Base-by-base conservation (phyloP, 202 grass and related monocot species). In the Panicum virgatum region DNA sequence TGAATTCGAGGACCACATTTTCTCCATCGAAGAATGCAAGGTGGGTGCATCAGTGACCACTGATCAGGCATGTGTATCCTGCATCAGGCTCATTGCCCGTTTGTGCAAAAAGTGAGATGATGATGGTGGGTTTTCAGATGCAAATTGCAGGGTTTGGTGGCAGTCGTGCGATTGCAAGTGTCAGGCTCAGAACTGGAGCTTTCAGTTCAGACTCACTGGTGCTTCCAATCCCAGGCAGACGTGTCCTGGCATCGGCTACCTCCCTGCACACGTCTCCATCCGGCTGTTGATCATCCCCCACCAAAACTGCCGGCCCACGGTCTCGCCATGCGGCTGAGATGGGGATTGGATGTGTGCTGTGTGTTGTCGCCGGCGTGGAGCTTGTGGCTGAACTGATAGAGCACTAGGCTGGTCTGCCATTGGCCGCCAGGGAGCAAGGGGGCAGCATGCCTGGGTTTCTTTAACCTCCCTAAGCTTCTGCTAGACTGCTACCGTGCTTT, bases 331-430 rank as follows among this genome's bases (percentile, higher is more conserved):
- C 23, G 12, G 67, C 51, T 20, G 23, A 58, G 39, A 81, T 43
- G 67, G 79, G 65, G 73, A 39, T 45, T 18, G 59, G 36, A 62
- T 74, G 71, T 62, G 76, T 85, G 73, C 39, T 72, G 57, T 89
- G 82, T 86, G 87, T 62, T 86, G 79, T 89, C 83, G 79, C 60
- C 72, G 83, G 45, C 59, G 40, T 73, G 88, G 48, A 52, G 73
- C 58, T 62, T 61, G 83, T 86, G 88, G 79, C 83, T 37, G 88
- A 73, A 86, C 79, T 22, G 83, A 90, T 86, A 86, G 74, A 79
- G 79, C 88, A 86, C 88, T 47, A 86, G 26, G 67, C 45, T 2
- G 51, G 11, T 20, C 53, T 3, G 79, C 74, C 88, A 90, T 90
- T 90, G 79, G 88, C 27, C 67, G 43, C 34, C 34, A 52, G 39